Conservation (phyloP, 106 monocot genomes). For the Triglochin maritima region DNA sequence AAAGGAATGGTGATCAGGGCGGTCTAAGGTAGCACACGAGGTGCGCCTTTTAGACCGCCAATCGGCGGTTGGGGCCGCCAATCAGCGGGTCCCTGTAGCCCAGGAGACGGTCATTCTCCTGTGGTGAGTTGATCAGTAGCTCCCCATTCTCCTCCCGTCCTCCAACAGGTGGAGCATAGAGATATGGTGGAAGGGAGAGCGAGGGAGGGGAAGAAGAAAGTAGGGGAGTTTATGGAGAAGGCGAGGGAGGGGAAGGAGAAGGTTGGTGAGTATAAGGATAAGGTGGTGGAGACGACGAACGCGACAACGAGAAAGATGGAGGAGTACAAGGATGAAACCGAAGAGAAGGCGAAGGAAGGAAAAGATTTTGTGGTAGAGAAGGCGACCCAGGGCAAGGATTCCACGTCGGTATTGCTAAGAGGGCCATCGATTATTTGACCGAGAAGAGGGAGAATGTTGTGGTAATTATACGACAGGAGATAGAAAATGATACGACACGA, state of each 20-base stretch:
- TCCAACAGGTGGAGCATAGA: too few relatives aligned
- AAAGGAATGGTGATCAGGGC: too few relatives aligned
- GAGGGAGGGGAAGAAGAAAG: background rate
- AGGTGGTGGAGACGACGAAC: background rate
- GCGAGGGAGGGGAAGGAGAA: background rate
- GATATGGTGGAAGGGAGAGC: background rate
- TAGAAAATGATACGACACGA: too few relatives aligned
- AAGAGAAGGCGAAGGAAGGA: conserved; percentile 1
- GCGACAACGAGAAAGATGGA: background rate
- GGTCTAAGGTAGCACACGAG: too few relatives aligned
- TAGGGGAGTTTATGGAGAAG: background rate
- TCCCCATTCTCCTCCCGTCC: too few relatives aligned
- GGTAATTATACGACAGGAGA: background rate
- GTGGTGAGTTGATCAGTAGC: too few relatives aligned
- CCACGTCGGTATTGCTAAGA: background rate
- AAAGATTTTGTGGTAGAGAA: conserved; percentile 2
- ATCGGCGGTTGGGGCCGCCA: too few relatives aligned
- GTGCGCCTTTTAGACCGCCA: too few relatives aligned
- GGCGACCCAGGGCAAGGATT: background rate
- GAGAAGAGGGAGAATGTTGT: background rate
- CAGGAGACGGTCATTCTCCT: too few relatives aligned
- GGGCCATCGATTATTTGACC: background rate
- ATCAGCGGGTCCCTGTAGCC: too few relatives aligned
- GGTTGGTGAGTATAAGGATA: background rate
- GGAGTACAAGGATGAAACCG: background rate